Conservation (phyloP, 306 rosid genomes). For the Sophora flavescens region DNA sequence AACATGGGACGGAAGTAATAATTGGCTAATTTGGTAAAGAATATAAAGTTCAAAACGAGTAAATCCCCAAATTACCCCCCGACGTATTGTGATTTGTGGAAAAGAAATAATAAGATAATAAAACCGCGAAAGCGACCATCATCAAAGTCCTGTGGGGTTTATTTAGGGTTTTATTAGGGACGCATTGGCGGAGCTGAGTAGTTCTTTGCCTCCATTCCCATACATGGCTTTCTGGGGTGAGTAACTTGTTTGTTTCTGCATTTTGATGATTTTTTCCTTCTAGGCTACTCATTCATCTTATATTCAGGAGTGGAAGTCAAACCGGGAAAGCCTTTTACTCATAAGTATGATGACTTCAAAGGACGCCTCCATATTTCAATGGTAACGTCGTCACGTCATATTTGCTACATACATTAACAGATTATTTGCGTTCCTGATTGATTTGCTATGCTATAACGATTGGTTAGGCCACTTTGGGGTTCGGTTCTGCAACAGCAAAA, state of each 20-base stretch:
- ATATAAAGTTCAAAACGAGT: no score
- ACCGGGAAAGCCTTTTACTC: constrained; percentile 82
- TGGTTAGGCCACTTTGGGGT: constrained; percentile 74
- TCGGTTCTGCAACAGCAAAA: constrained; percentile 63
- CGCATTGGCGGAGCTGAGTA: background rate
- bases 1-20: no score
- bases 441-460: background rate
- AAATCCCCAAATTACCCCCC: no score
- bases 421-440: no score
- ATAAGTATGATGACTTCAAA: constrained; percentile 55
- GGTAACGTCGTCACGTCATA: no score
- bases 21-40: no score
- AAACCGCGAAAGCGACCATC: no score
- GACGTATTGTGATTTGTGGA: no score
- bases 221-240: constrained; percentile 91
- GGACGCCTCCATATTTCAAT: constrained; percentile 67
- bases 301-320: constrained; percentile 79
- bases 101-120: no score
- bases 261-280: background rate
- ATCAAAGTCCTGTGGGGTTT: background rate
- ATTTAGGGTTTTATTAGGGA: constrained; percentile 1
- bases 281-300: background rate
- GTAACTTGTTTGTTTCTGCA: constrained; percentile 13
- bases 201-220: background rate
- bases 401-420: no score